Evolutionary conservation across 345 rosid species (phyloP).

Genomic region (Eucalyptus decipiens): DNA sequence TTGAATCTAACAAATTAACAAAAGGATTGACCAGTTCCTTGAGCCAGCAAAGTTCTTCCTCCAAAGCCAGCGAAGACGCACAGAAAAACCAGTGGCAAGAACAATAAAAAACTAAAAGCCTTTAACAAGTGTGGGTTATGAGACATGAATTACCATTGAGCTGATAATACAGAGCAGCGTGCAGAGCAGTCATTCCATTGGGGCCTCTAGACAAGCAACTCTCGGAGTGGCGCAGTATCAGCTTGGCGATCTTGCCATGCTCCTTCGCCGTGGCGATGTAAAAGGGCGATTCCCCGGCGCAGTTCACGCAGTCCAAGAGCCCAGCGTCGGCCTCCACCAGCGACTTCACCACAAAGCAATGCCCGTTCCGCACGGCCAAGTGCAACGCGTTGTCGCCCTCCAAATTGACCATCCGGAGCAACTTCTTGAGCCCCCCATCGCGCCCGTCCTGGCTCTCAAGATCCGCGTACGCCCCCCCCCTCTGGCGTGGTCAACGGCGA

Average conservation of each 20-base stretch:
- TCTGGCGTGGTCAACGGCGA: not conserved
- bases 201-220: not conserved
- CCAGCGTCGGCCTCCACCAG: not conserved
- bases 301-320: not conserved
- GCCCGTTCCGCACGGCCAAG: not conserved
- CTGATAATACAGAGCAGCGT: slow-evolving; percentile 6
- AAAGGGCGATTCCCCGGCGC: not conserved
- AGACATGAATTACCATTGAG: not conserved
- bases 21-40: not conserved
- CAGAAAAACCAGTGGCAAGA: not conserved
- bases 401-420: not conserved
- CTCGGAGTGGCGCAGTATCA: not conserved
- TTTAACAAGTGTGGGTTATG: not conserved
- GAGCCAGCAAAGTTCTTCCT: not conserved
- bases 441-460: not conserved
- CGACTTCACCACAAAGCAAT: not conserved
- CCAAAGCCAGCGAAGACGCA: not conserved
- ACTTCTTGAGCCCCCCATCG: not conserved
- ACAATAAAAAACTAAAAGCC: not conserved
- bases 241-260: not conserved
- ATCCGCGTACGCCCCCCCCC: not conserved
- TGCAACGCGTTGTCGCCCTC: not conserved
- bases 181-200: slow-evolving; percentile 5
- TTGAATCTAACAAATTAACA: not conserved
- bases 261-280: not conserved